Base-by-base conservation (phyloP, 2,329 filamentous ascomycete species). In the Aspergillus sp. region DNA sequence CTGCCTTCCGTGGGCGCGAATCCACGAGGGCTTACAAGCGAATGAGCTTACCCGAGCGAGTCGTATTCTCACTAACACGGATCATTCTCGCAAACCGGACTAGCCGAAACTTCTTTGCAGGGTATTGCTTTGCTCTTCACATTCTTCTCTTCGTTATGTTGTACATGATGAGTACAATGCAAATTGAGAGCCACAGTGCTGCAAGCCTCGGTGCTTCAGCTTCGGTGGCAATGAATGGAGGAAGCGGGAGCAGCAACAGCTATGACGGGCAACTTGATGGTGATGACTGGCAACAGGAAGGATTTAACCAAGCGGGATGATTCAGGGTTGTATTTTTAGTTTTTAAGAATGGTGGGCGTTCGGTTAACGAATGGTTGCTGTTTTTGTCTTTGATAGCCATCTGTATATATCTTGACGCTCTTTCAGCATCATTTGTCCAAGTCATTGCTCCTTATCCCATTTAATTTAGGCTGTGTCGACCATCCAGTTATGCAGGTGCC, bases 1-100 rank as follows among this genome's bases (percentile, higher is more conserved):
- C 93, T 25, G 92, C 92, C 3, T 99, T 99, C 79, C 84, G 93
- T 45, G 93, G 93, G n/a, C 86, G 93, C 52, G 96, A 99, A 77
- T 93, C 90, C 39, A 89, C 91, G 6, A 83, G 96, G 48, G 95
- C 93, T 1, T 93, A 96, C 75, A 91, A 92, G 69, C 87, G 93
- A 43, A 96, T 99, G 92, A 93, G 88, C 68, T 79, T 97, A 8
- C 92, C 93, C 0, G 95, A 99, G 75, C 83, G 95, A 40, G 85
- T 91, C 48, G 89, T 99, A 4, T 96, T 96, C 76, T 93, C 92
- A 35, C 83, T 97, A 53, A 96, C 93, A 47, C 85, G 92, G 56
- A 90, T 96, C 79, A 91, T 99, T 47, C 81, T 99, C 62, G 91
- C 93, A 52, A 96, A 92, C 47, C 82, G 95, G 61, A 90, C 89